Base-by-base conservation (phyloP, 2,329 filamentous ascomycete species). In the Nectriaceae sp. region DNA sequence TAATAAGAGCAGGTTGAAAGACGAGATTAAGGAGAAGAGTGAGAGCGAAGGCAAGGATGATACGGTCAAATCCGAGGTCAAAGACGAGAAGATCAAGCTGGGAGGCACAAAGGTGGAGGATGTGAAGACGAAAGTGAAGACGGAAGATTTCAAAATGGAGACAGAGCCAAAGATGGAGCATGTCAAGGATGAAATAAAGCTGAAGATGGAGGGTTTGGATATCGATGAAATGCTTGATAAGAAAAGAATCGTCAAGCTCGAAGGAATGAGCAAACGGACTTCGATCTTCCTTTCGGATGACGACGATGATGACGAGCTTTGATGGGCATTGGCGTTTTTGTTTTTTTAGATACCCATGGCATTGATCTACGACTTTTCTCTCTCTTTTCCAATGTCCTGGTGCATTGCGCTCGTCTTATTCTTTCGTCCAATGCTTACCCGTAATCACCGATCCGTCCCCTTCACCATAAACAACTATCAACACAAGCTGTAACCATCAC, bases 241-340 rank as follows among this genome's bases (percentile, higher is more conserved):
- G 39, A 56, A 54, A 36, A 59, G 58, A 42, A 35, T 52, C 40
- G 57, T 53, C 40, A 57, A 57, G 39, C 41, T 53, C 4, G 57
- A 59, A 21, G 53, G 59, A 11, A 57, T 50, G 22, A 62, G 56
- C 18, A 64, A 65, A 46, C 60, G 59, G 51, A 58, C 52, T 5
- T 66, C 68, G 4, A 68, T 73, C 20, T 73, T 73, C 26, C 60
- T 73, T 5, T 64, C 64, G 4, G 70, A 72, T 21, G 65, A 68
- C 11, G 69, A 71, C 21, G 68, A 70, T 11, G 68, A 71, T 13
- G 69, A 72, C 36, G 69, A 71, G 47, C 59, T 71, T 47, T 71
- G 50, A 65, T 33, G 35, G 31, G 42, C 19, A 15, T 49, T 45
- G 37, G 40, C 18, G 41, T 51, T 50, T 40, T 42, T 21, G 31